Conservation (phyloP, 1,284 basidiomycete genomes). For the Microbotryomycetes sp. region DNA sequence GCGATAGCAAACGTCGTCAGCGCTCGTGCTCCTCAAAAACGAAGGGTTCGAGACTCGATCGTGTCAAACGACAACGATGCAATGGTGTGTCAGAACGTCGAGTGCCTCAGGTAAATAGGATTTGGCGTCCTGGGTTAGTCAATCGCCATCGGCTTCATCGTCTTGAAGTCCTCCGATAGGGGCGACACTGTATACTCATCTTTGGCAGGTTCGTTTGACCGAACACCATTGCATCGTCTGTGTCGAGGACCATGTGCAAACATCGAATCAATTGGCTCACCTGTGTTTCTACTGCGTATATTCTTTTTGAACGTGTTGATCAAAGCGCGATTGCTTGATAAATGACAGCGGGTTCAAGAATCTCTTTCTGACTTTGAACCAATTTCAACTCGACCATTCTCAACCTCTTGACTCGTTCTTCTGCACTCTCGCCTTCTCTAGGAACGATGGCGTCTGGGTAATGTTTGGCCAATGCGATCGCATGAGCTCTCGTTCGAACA, state of each 20-base stretch:
- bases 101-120: background rate
- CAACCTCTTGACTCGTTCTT: constrained; percentile 74
- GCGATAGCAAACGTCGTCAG: too few relatives aligned
- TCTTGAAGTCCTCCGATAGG: background rate
- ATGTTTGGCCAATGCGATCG: constrained; percentile 40
- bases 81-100: too few relatives aligned
- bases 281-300: background rate
- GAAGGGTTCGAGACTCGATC: too few relatives aligned
- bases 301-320: background rate
- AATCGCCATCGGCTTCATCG: background rate
- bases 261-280: too few relatives aligned
- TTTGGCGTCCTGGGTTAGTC: background rate
- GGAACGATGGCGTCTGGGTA: constrained; percentile 46
- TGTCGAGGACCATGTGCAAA: background rate
- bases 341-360: constrained; percentile 38
- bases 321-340: constrained; percentile 30
- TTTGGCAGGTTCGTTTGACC: background rate
- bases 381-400: constrained; percentile 72
- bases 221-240: background rate
- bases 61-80: too few relatives aligned
- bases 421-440: constrained; percentile 32
- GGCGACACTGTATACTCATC: constrained; percentile 14
- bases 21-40: too few relatives aligned
- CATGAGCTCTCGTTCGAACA: constrained; percentile 58
- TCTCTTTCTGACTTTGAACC: constrained; percentile 63